Base-by-base conservation (phyloP, 208 protist species). In the Trypanosoma lewisi region DNA sequence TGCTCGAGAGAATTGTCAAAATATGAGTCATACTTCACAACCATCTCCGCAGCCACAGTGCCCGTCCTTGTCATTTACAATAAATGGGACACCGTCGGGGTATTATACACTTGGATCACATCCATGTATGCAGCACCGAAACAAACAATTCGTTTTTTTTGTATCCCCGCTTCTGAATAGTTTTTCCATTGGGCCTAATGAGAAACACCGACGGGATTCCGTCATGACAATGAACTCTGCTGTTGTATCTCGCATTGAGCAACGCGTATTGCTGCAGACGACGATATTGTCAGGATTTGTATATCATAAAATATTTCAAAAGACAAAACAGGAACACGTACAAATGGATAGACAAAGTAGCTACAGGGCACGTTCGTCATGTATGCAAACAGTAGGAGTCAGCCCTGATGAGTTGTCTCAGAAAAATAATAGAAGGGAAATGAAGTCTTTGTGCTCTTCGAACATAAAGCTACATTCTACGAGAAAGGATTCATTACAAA, bases 91-190 rank as follows among this genome's bases (percentile, higher is more conserved):
- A 76, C 63, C 84, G 5, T 50, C 75, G 25, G 75, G 84, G 14
- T 91, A 91, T 73, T 91, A 91, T 71, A 91, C 75, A 59, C 78
- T 87, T n/a, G 80, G 84, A 19, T 75, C 70, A 7, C 67, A 75
- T 2, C 21, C 73, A 4, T 77, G 75, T 49, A 64, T 83, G 19
- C 57, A 67, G 33, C 80, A 85, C 65, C 57, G 73, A 28, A 85
- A 87, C 39, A 75, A 74, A 31, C 77, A 87, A 59, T 58, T 74
- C 19, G 45, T 90, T 49, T 73, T 70, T 36, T 19, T 65, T 41
- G 53, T 72, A 25, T 65, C 75, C 34, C 75, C 70, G 37, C 61
- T 66, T 50, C 64, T 90, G 33, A 58, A 73, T 16, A 76, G 73
- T 58, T 70, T 77, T 19, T 67, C 45, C 4, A 16, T n/a, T 53